phyloP scores from a whole-genome alignment of 306 rosid species.

The Cucurbita argyrosperma region DNA sequence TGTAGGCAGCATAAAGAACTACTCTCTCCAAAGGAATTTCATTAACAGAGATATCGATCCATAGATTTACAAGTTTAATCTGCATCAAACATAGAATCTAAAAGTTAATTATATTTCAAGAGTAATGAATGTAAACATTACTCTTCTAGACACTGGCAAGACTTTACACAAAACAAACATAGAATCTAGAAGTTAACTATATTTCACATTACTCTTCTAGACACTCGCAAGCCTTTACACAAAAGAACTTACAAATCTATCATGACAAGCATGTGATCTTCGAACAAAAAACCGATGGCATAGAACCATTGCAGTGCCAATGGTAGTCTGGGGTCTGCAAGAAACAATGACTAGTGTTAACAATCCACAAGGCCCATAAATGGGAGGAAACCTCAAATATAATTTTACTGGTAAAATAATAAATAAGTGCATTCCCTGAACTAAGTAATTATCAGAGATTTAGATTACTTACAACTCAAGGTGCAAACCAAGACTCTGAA shows the following conservation, averaged over 20 bases:
- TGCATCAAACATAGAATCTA: not conserved
- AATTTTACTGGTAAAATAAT: not conserved
- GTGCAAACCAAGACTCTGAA: constrained; percentile 77
- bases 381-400: not conserved
- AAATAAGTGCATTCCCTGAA: not conserved
- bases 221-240: not conserved
- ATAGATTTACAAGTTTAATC: not conserved
- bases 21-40: not conserved
- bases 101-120: not conserved
- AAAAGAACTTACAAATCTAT: constrained; percentile 71
- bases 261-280: constrained; percentile 87
- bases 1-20: not conserved
- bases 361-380: not conserved
- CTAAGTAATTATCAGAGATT: not conserved
- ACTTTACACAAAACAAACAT: not conserved
- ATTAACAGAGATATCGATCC: not conserved
- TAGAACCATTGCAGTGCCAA: constrained; percentile 93
- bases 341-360: constrained; percentile 6
- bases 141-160: not conserved
- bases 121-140: not conserved
- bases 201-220: not conserved
- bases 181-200: not conserved
- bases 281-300: constrained; percentile 96
- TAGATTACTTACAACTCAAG: constrained; percentile 65
- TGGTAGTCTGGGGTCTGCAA: constrained; percentile 87